Evolutionary conservation across 1,284 basidiomycete genomes (phyloP).

Genomic region (Leccinum solheimii): DNA sequence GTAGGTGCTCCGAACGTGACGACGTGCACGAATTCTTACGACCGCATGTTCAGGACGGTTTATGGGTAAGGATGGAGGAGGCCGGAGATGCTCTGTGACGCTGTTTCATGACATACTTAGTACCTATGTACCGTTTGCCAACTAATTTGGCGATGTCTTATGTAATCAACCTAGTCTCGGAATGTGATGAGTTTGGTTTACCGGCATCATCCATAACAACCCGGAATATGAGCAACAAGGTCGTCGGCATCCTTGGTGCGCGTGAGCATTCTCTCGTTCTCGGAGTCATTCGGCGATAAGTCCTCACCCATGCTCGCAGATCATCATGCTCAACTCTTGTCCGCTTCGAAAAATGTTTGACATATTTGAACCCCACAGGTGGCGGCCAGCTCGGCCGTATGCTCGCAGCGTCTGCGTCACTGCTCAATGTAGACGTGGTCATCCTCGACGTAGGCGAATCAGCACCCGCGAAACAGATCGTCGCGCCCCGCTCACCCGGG

Average conservation of each 20-base stretch:
- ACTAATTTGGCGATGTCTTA: neutral
- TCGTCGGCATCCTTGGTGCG: conserved; percentile 32
- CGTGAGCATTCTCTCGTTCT: conserved; percentile 17
- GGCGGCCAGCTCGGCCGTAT: conserved; percentile 98
- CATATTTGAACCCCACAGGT: conserved; percentile 49
- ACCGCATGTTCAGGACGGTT: conserved; percentile 11
- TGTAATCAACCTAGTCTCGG: neutral
- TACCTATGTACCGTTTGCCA: neutral
- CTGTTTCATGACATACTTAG: neutral
- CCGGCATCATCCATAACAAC: neutral
- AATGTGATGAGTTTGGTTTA: neutral
- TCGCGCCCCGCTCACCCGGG: conserved; percentile 51
- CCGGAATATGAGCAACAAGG: conserved; percentile 25
- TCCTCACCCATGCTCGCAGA: conserved; percentile 18
- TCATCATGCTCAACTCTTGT: conserved; percentile 1
- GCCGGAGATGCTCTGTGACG: neutral
- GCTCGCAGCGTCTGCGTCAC: conserved; percentile 89
- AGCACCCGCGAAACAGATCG: conserved; percentile 90
- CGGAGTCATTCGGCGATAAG: neutral
- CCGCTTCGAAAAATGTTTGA: conserved; percentile 12
- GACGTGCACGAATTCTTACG: neutral
- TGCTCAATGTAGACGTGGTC: conserved; percentile 85
- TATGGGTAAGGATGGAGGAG: conserved; percentile 24
- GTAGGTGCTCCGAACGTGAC: conserved; percentile 17
- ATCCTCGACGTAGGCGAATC: conserved; percentile 83